phyloP scores from a whole-genome alignment of 495 filamentous ascomycete species.

The Physcia stellaris region DNA sequence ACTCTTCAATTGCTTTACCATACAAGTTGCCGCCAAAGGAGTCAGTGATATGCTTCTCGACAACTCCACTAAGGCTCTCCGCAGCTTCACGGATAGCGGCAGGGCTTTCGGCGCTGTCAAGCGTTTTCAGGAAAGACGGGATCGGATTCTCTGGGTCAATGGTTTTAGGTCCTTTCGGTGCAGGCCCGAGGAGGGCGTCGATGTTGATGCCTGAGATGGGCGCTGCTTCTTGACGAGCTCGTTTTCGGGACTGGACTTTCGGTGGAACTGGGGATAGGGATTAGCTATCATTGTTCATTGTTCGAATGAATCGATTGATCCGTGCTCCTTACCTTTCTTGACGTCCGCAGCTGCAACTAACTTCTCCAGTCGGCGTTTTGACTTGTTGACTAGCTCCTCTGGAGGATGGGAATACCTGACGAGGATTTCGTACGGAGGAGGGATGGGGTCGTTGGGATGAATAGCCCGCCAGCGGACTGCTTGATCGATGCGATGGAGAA shows the following conservation, averaged over 20 bases:
- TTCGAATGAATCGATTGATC: not conserved
- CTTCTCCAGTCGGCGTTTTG: constrained; percentile 39
- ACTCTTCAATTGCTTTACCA: constrained; percentile 56
- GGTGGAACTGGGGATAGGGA: constrained; percentile 51
- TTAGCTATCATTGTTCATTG: constrained; percentile 17
- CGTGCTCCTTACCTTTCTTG: constrained; percentile 82
- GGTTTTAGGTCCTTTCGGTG: constrained; percentile 33
- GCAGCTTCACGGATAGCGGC: constrained; percentile 51
- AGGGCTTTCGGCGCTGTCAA: constrained; percentile 47
- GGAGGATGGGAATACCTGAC: constrained; percentile 65
- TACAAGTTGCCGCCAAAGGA: constrained; percentile 68
- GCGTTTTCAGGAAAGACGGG: constrained; percentile 78
- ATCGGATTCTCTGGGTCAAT: constrained; percentile 74
- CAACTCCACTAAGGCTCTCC: constrained; percentile 59
- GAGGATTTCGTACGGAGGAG: constrained; percentile 51
- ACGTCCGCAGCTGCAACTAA: constrained; percentile 62
- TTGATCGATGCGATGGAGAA: constrained; percentile 79
- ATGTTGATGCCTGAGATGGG: constrained; percentile 89
- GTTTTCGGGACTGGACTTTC: constrained; percentile 62
- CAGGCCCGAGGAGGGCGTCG: constrained; percentile 52
- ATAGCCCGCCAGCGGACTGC: constrained; percentile 71
- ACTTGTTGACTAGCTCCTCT: constrained; percentile 42
- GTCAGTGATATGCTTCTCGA: constrained; percentile 51
- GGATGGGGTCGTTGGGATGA: constrained; percentile 54
- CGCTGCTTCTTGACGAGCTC: constrained; percentile 54